phyloP scores from a whole-genome alignment of 257 asterid species.

The Echium plantagineum region DNA sequence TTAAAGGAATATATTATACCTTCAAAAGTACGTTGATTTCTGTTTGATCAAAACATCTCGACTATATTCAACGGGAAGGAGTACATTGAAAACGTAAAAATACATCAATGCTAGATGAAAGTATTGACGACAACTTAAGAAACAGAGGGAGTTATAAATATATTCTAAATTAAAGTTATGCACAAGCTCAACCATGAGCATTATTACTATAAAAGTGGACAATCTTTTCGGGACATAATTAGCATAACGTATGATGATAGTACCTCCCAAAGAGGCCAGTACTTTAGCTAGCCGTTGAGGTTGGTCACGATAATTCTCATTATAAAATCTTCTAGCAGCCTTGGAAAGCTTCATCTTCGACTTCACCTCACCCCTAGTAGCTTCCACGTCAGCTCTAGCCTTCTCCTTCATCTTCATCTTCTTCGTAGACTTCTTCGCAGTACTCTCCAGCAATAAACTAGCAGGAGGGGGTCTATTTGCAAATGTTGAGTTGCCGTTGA shows the following conservation, averaged over 20 bases:
- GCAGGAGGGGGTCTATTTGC: slow-evolving; percentile 35
- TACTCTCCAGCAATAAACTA: slow-evolving; percentile 39
- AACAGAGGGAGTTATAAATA: too few relatives aligned
- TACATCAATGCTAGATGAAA: too few relatives aligned
- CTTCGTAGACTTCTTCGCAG: slow-evolving; percentile 43
- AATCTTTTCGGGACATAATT: too few relatives aligned
- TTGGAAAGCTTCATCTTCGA: slow-evolving; percentile 64
- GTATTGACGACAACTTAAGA: too few relatives aligned
- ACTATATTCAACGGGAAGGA: too few relatives aligned
- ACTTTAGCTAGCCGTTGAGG: slow-evolving; percentile 87
- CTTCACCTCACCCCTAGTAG: slow-evolving; percentile 14
- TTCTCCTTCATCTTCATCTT: slow-evolving; percentile 20
- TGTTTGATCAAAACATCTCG: too few relatives aligned
- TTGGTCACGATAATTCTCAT: slow-evolving; percentile 72
- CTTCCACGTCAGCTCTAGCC: slow-evolving; percentile 16
- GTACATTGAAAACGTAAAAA: too few relatives aligned
- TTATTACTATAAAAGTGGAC: too few relatives aligned
- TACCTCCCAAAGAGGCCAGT: slow-evolving; percentile 96
- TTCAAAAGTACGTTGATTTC: too few relatives aligned
- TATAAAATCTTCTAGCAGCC: slow-evolving; percentile 92
- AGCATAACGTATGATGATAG: background rate
- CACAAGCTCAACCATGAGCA: too few relatives aligned
- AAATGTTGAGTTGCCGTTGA: slow-evolving; percentile 44
- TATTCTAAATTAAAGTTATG: too few relatives aligned
- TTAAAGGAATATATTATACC: too few relatives aligned